Conservation (phyloP, 768 basidiomycete species). For the Lactifluus pinguis region DNA sequence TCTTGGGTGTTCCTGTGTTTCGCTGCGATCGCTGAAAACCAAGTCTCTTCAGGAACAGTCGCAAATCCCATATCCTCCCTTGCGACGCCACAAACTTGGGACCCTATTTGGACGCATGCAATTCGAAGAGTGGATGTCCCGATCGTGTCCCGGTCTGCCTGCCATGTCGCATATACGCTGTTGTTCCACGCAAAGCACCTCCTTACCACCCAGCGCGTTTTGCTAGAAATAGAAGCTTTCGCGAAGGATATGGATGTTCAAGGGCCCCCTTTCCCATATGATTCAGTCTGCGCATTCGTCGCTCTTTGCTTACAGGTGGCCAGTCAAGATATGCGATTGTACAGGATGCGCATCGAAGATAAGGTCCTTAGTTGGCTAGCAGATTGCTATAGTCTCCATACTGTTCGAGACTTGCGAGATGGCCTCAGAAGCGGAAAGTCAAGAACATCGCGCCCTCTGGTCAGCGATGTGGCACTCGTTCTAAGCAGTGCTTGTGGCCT, state of each 20-base stretch:
- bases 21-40: slow-evolving; percentile 48
- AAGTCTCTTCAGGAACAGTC: slow-evolving; percentile 12
- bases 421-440: slow-evolving; percentile 30
- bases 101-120: slow-evolving; percentile 73
- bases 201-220: slow-evolving; percentile 47
- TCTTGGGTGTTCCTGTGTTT: slow-evolving; percentile 82
- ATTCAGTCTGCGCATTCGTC: slow-evolving; percentile 84
- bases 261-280: slow-evolving; percentile 78
- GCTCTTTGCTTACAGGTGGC: slow-evolving; percentile 59
- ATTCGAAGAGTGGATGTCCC: slow-evolving; percentile 65
- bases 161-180: slow-evolving; percentile 54
- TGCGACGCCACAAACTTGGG: slow-evolving; percentile 40
- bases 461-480: slow-evolving; percentile 54
- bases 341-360: slow-evolving; percentile 80
- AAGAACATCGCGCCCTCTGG: slow-evolving; percentile 43
- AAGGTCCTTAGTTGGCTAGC: slow-evolving; percentile 77
- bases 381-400: slow-evolving; percentile 54
- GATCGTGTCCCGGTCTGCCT: slow-evolving; percentile 69
- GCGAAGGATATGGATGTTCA: slow-evolving; percentile 83
- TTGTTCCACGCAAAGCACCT: slow-evolving; percentile 34
- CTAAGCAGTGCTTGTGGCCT: slow-evolving; percentile 58
- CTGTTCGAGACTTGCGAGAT: slow-evolving; percentile 27
- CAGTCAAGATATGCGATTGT: slow-evolving; percentile 72
- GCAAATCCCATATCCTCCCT: slow-evolving; percentile 1
- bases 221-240: slow-evolving; percentile 69